phyloP scores from a whole-genome alignment of 495 filamentous ascomycete species.

The Aspergillus bertholletiae region DNA sequence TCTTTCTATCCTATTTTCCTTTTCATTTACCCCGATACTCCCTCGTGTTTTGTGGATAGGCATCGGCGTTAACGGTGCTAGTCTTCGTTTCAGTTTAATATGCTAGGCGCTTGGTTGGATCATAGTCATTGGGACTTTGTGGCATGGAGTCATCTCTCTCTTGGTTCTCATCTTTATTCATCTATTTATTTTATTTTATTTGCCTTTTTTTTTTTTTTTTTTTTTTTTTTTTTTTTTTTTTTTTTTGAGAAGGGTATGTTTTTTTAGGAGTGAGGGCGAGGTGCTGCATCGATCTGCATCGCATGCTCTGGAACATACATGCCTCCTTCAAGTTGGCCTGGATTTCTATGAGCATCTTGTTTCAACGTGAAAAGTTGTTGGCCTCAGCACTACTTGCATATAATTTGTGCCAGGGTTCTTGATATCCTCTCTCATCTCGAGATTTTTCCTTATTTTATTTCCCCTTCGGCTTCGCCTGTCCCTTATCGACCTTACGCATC shows the following conservation, averaged over 20 bases:
- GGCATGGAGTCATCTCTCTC: slow-evolving; percentile 16
- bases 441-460: slow-evolving; percentile 20
- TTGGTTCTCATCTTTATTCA: slow-evolving; percentile 2
- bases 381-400: slow-evolving; percentile 20
- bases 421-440: slow-evolving; percentile 22
- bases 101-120: slow-evolving; percentile 31
- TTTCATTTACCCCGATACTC: slow-evolving; percentile 14
- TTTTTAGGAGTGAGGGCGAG: slow-evolving; percentile 7
- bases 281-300: too few relatives aligned
- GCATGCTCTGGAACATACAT: too few relatives aligned
- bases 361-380: slow-evolving; percentile 19
- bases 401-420: slow-evolving; percentile 17
- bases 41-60: slow-evolving; percentile 27
- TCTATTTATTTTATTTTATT: too few relatives aligned
- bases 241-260: slow-evolving; percentile 8
- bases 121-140: slow-evolving; percentile 15
- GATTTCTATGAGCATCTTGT: slow-evolving; percentile 15
- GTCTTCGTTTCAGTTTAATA: slow-evolving; percentile 22
- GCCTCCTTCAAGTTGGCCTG: slow-evolving; percentile 13
- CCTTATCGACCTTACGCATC: not conserved
- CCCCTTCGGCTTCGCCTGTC: slow-evolving; percentile 6
- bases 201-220: slow-evolving; percentile 5
- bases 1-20: slow-evolving; percentile 8
- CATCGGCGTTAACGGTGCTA: slow-evolving; percentile 33
- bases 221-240: slow-evolving; percentile 3